Percentiles rank a stretch among this genome's conserved stretches.
Evolutionary conservation across 83 land plant species (phyloP).

Genomic region (Picea abies): DNA sequence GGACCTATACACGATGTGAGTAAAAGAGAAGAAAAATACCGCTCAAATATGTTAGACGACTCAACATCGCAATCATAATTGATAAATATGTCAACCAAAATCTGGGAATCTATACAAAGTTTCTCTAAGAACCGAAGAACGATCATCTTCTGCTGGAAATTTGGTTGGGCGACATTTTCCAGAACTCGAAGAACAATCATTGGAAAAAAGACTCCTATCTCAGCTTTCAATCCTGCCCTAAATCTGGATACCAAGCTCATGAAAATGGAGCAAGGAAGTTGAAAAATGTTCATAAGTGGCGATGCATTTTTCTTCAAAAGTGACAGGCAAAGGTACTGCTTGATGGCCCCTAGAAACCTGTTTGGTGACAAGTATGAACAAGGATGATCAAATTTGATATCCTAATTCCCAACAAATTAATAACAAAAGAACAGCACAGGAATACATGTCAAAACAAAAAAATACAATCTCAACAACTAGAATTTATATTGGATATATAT

Average conservation of each 20-base stretch:
- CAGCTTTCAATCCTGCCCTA: too few species aligned
- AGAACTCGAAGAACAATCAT: too few species aligned
- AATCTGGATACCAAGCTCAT: too few species aligned
- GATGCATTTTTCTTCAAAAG: slow-evolving; percentile 97
- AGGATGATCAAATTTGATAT: not conserved
- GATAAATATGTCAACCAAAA: too few species aligned
- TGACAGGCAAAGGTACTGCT: slow-evolving; percentile 95
- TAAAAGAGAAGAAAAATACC: slow-evolving; percentile 45
- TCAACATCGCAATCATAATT: too few species aligned
- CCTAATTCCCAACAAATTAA: not conserved
- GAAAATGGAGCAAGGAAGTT: too few species aligned
- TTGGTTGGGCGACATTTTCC: too few species aligned
- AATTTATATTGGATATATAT: not conserved
- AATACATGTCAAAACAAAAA: not conserved
- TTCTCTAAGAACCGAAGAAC: too few species aligned
- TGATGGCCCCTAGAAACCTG: slow-evolving; percentile 99
- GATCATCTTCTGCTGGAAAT: too few species aligned
- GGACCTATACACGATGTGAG: not conserved
- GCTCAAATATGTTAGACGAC: slow-evolving; percentile 91
- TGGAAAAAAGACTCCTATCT: too few species aligned
- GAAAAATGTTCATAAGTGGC: not conserved
- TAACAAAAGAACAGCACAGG: not conserved
- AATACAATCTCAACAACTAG: not conserved
- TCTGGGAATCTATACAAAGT: too few species aligned
- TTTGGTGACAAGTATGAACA: slow-evolving; percentile 11